Base-by-base conservation (phyloP, 192 early-diverging fungal species). In the Chytriomyces hyalinus region DNA sequence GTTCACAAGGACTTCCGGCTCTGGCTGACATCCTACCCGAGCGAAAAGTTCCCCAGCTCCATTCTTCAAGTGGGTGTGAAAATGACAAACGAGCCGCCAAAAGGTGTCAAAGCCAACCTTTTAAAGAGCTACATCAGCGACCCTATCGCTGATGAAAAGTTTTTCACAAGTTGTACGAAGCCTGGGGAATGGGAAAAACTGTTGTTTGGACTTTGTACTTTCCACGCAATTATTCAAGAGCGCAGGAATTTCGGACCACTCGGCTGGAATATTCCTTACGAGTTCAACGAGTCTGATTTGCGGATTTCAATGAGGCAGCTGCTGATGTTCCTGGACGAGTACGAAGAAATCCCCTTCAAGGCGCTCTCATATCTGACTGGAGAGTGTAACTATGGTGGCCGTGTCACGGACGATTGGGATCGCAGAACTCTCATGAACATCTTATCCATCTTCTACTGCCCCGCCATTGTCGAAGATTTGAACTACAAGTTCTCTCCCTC, bases 401-500 rank as follows among this genome's bases (percentile, higher is more conserved):
- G 90, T 43, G 90, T 91, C 8, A 91, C 90, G 10, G 90, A 91
- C 79, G 90, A 91, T 67, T 90, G 88, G 88, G 90, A 91, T 77
- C 73, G 90, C 47, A 75, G 90, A 49, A 91, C 90, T 3, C 77
- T 91, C 51, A 84, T 84, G 79, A 89, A 83, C 66, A 63, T 90
- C n/a, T 74, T 90, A 45, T 84, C 88, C 20, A 88, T 80, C 44
- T 90, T 83, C 78, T 88, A 88, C 67, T 80, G 75, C 67, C 83
- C 84, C 3, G 61, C 81, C 7, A 81, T 87, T 22, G 79, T 90
- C 10, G 87, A 89, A 26, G 89, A 90, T 24, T 53, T 61, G 26
- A 79, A 70, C 4, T 90, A 90, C 78, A 84, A 84, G 59, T 88
- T 90, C 66, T 86, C 84, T 7, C 83, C 84, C n/a, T 87, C 84